phyloP scores from a whole-genome alignment of 1,139 yeast genomes.

The Hemisphaericaspora subhashii region DNA sequence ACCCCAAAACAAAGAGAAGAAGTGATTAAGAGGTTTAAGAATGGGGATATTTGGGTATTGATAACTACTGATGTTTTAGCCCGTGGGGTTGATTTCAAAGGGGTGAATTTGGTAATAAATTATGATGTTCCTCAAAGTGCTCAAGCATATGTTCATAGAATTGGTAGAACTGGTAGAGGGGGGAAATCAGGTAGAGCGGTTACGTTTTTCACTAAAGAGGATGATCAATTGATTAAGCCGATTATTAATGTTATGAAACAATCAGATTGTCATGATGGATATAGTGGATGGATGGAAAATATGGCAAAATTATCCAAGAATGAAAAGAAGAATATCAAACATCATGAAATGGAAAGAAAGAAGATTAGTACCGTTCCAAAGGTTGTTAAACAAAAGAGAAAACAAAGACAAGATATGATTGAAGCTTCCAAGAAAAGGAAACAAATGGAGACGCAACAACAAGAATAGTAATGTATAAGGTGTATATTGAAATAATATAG shows the following conservation, averaged over 20 bases:
- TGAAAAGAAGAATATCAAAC: conserved; percentile 65
- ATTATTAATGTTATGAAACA: conserved; percentile 94
- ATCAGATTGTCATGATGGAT: conserved; percentile 69
- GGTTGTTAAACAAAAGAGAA: conserved; percentile 63
- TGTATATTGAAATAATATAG: too few relatives aligned
- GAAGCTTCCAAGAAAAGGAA: conserved; percentile 74
- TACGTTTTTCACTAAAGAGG: conserved; percentile 92
- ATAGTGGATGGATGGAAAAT: conserved; percentile 80
- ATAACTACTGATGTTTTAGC: conserved; percentile 96
- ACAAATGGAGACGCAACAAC: conserved; percentile 14
- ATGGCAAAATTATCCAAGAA: conserved; percentile 67
- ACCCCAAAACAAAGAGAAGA: conserved; percentile 87
- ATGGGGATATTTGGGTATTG: conserved; percentile 93
- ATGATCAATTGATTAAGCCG: conserved; percentile 70
- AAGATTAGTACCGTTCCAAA: conserved; percentile 87
- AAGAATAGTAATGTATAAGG: neutral
- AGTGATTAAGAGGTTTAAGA: conserved; percentile 78
- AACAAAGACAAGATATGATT: conserved; percentile 68
- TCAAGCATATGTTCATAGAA: conserved; percentile 94
- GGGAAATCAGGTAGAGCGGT: conserved; percentile 85
- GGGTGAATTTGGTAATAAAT: conserved; percentile 90
- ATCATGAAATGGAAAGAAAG: conserved; percentile 61
- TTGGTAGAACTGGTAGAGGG: conserved; percentile 98
- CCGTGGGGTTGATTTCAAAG: conserved; percentile 96
- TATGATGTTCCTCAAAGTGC: conserved; percentile 95